Evolutionary conservation across 2,329 filamentous ascomycete genomes (phyloP).

Genomic region (Paecilomyces sp.): DNA sequence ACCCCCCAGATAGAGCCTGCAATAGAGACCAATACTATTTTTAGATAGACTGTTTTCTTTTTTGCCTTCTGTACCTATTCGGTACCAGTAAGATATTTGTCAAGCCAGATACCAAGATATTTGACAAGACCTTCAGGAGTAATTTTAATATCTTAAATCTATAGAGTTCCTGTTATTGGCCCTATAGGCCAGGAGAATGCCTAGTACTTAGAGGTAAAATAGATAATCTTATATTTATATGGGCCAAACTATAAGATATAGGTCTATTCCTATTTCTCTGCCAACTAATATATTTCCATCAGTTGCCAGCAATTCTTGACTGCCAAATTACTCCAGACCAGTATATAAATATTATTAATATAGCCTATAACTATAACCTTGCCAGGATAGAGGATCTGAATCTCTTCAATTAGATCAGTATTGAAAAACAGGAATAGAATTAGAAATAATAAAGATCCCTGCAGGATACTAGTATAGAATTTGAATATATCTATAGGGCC

Average conservation of each 20-base stretch:
- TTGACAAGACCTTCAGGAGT: not conserved
- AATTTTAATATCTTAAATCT: not conserved
- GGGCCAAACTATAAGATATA: slow-evolving; percentile 4
- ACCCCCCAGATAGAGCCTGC: rapidly evolving
- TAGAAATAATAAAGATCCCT: slow-evolving; percentile 12
- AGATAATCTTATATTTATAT: slow-evolving; percentile 5
- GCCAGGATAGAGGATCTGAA: not conserved
- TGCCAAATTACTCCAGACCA: slow-evolving; percentile 9
- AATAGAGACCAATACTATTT: too few species aligned
- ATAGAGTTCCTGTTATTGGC: not conserved
- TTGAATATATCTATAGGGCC: not conserved
- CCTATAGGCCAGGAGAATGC: not conserved
- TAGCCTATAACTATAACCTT: slow-evolving; percentile 4
- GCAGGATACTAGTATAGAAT: not conserved
- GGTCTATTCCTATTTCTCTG: slow-evolving; percentile 11
- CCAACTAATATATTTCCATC: slow-evolving; percentile 12
- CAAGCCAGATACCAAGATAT: not conserved
- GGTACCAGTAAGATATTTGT: not conserved
- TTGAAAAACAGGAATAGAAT: slow-evolving; percentile 22
- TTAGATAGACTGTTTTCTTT: not conserved
- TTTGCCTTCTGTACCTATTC: not conserved
- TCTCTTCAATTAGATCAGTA: slow-evolving; percentile 12
- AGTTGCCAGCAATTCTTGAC: slow-evolving; percentile 11
- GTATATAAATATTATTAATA: slow-evolving; percentile 5
- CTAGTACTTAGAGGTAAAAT: slow-evolving; percentile 4